These are phyloP conservation scores for Naganishia sp. DNA, from an alignment of 1,284 basidiomycete species.

Conservation along the genomic window DNA sequence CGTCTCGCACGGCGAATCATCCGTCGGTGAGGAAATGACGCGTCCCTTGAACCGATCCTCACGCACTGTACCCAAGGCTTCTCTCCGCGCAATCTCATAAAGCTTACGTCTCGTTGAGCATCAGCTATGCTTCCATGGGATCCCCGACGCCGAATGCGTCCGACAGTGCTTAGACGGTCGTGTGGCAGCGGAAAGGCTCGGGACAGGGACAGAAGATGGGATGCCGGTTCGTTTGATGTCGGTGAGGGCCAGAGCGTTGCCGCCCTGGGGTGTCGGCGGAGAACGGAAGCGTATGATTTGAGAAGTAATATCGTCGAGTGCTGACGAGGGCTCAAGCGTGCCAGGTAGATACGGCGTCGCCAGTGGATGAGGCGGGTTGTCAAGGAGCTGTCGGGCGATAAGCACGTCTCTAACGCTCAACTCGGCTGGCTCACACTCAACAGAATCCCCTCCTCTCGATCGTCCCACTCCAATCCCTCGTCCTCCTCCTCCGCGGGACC, in stretches of 20 bases:
- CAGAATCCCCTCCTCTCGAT: slow-evolving; percentile 45
- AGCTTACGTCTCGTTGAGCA: slow-evolving; percentile 47
- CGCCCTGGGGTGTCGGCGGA: slow-evolving; percentile 7
- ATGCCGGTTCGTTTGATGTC: slow-evolving; percentile 22
- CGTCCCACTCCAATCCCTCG: slow-evolving; percentile 42
- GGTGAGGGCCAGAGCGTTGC: slow-evolving; percentile 12
- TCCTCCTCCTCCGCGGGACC: slow-evolving; percentile 32
- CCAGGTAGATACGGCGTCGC: slow-evolving; percentile 47
- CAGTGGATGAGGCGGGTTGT: slow-evolving; percentile 45
- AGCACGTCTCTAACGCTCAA: not conserved
- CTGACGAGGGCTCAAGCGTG: slow-evolving; percentile 44
- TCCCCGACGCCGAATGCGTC: slow-evolving; percentile 29
- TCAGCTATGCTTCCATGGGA: slow-evolving; percentile 46
- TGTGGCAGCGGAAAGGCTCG: slow-evolving; percentile 2
- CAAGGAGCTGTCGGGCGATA: slow-evolving; percentile 39
- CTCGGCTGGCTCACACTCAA: slow-evolving; percentile 39
- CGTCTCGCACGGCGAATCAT: not conserved
- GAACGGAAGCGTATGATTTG: slow-evolving; percentile 40
- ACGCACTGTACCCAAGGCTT: slow-evolving; percentile 31
- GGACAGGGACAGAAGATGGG: slow-evolving; percentile 28
- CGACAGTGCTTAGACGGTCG: slow-evolving; percentile 18
- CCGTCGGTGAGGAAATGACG: not conserved
- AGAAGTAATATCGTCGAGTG: slow-evolving; percentile 49
- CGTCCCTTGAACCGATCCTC: slow-evolving; percentile 35
- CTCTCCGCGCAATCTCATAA: slow-evolving; percentile 43